Evolutionary conservation across 345 rosid genomes (phyloP).

Genomic region (Conringia planisiliqua): DNA sequence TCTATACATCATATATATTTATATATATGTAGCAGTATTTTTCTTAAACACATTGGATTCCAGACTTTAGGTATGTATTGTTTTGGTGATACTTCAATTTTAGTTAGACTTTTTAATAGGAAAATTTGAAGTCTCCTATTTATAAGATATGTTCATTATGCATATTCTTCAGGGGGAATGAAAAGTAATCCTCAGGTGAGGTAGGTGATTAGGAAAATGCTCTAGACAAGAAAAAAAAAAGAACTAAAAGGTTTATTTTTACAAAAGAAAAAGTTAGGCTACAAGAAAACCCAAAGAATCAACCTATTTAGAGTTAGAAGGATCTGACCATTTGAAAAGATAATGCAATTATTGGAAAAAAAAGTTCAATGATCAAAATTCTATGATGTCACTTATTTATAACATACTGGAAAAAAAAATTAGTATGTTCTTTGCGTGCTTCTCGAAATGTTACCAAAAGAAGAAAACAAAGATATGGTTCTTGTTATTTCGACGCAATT

Average conservation of each 20-base stretch:
- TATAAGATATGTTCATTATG: not conserved
- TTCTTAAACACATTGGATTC: not conserved
- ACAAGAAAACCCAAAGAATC: conserved; percentile 28
- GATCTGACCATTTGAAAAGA: conserved; percentile 25
- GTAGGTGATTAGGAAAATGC: conserved; percentile 14
- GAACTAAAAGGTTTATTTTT: not conserved
- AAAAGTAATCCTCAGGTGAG: conserved; percentile 25
- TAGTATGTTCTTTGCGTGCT: conserved; percentile 24
- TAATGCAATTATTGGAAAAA: conserved; percentile 17
- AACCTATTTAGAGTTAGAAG: conserved; percentile 25
- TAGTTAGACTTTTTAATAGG: too few species aligned
- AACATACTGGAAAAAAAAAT: conserved; percentile 5
- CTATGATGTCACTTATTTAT: conserved; percentile 14
- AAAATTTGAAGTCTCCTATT: not conserved
- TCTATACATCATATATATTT: not conserved
- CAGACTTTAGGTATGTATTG: not conserved
- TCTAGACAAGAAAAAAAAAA: not conserved
- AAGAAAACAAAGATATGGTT: conserved; percentile 29
- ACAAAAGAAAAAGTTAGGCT: conserved; percentile 7
- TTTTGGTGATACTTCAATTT: too few species aligned
- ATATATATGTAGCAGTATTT: not conserved
- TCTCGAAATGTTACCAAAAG: conserved; percentile 29
- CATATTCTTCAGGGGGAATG: not conserved
- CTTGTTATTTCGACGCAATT: conserved; percentile 13
- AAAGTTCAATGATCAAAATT: not conserved